phyloP scores from a whole-genome alignment of 805 yeast species.

The Wickerhamiella hasegawae region DNA sequence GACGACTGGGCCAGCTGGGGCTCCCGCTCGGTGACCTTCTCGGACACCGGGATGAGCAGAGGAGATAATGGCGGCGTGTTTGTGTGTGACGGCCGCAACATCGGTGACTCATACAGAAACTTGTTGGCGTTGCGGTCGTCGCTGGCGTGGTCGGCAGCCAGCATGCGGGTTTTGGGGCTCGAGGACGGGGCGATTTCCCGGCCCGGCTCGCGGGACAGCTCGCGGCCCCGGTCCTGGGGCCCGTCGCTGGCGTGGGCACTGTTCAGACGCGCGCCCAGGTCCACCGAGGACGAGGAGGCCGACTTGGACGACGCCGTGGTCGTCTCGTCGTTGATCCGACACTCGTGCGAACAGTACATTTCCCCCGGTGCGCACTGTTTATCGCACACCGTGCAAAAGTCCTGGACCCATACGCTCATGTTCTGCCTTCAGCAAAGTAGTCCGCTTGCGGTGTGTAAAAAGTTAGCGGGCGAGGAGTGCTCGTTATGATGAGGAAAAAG shows the following conservation, averaged over 20 bases:
- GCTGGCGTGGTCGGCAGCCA: background rate
- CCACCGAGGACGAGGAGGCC: background rate
- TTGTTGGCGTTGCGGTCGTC: constrained; percentile 3
- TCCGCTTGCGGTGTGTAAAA: background rate
- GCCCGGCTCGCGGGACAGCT: background rate
- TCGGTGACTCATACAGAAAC: constrained; percentile 15
- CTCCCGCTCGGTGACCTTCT: background rate
- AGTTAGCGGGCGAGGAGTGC: background rate
- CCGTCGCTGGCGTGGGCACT: background rate
- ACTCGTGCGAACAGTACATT: constrained; percentile 32
- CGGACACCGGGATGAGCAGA: constrained; percentile 7
- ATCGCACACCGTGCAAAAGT: constrained; percentile 44
- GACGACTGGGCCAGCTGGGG: background rate
- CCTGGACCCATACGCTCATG: constrained; percentile 28
- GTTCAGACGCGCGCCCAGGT: background rate
- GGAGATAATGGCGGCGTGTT: constrained; percentile 14
- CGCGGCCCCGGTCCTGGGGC: background rate
- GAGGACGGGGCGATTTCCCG: background rate
- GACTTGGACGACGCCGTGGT: background rate
- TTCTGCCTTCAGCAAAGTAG: background rate
- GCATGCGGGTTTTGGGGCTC: background rate
- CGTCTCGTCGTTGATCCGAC: constrained; percentile 18
- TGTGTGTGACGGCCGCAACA: constrained; percentile 10
- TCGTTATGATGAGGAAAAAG: background rate
- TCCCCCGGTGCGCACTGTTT: constrained; percentile 29